Evolutionary conservation across 148 eudicot species (phyloP).

Genomic region (Suaeda aralocaspica): DNA sequence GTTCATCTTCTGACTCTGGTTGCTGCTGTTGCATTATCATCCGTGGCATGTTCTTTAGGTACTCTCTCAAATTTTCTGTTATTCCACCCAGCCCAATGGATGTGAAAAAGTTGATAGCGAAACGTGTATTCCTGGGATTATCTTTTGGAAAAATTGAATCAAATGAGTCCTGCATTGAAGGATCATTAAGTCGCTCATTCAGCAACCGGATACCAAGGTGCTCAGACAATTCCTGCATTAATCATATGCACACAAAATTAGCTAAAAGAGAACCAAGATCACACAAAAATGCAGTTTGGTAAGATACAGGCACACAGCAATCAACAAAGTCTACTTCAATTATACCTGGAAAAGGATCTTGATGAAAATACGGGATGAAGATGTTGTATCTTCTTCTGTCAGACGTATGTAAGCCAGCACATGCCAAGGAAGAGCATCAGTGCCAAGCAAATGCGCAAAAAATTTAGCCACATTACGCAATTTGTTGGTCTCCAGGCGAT

Average conservation of each 20-base stretch:
- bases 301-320: neutral
- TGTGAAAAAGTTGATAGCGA: constrained; percentile 83
- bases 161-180: constrained; percentile 64
- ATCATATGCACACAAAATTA: neutral
- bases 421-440: constrained; percentile 89
- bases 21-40: constrained; percentile 87
- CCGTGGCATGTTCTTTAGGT: constrained; percentile 84
- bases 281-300: neutral
- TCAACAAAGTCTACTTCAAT: neutral
- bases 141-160: constrained; percentile 82
- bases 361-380: constrained; percentile 89
- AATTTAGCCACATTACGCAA: constrained; percentile 88
- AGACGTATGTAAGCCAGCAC: constrained; percentile 74
- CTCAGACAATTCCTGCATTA: constrained; percentile 73
- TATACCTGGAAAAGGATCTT: constrained; percentile 98
- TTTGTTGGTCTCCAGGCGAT: constrained; percentile 86
- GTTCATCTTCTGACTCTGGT: constrained; percentile 52
- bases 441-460: constrained; percentile 86
- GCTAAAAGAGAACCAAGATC: neutral
- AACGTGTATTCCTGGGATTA: constrained; percentile 75
- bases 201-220: constrained; percentile 77
- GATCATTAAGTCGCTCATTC: constrained; percentile 74
- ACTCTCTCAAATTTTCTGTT: constrained; percentile 78
- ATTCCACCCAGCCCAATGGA: constrained; percentile 90
- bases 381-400: constrained; percentile 91